Percentiles rank a stretch among this genome's conserved stretches.
Conservation (phyloP, 2,329 filamentous ascomycete genomes). For the Fusarium denticulatum region DNA sequence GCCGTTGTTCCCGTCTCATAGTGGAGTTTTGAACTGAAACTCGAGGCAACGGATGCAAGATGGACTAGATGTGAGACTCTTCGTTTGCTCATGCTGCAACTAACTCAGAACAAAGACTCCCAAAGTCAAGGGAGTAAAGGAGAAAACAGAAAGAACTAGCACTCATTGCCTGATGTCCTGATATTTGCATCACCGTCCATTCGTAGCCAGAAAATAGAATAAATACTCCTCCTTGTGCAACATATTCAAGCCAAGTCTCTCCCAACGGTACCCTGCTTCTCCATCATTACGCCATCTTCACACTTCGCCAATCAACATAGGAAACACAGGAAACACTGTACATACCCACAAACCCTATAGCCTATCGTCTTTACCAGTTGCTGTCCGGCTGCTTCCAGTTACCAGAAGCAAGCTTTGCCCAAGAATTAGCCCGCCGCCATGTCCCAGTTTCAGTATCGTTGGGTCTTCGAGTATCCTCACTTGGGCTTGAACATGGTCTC, state of each 20-base stretch:
- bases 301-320: not conserved
- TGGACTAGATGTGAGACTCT: not conserved
- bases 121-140: not conserved
- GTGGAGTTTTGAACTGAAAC: constrained; percentile 1
- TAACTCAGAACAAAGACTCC: not conserved
- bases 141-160: not conserved
- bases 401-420: not conserved
- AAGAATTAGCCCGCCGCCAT: not conserved
- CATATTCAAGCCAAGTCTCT: not conserved
- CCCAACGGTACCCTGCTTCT: not conserved
- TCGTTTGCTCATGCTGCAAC: not conserved
- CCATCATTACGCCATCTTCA: not conserved
- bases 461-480: constrained; percentile 10
- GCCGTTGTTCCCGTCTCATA: not conserved
- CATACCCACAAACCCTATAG: not conserved
- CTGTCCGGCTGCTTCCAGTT: not conserved
- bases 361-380: not conserved
- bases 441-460: not conserved
- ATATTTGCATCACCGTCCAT: not conserved
- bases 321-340: not conserved
- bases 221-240: not conserved
- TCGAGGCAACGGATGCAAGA: not conserved
- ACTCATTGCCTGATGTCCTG: not conserved
- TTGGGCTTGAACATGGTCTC: constrained; percentile 1
- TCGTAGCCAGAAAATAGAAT: not conserved